Conservation (phyloP, 306 rosid genomes). For the Vigna reflexopilosa region DNA sequence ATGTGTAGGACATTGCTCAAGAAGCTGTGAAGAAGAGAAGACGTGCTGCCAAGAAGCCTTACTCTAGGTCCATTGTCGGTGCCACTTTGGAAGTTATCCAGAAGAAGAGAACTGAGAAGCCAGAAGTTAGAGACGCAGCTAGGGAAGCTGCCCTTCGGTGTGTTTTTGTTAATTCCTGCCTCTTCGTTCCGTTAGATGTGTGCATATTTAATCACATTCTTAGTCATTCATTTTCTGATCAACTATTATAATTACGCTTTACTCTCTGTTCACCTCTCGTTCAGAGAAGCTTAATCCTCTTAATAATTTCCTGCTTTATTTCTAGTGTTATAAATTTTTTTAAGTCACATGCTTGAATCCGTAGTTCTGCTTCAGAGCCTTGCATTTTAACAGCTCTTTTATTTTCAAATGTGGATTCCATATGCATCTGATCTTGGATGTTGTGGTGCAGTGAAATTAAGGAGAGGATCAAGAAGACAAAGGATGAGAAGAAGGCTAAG, state of each 20-base stretch:
- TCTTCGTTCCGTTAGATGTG: neutral
- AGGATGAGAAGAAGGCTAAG: conserved; percentile 92
- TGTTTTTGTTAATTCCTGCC: neutral
- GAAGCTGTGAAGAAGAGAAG: conserved; percentile 43
- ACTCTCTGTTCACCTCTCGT: neutral
- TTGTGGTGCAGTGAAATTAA: conserved; percentile 70
- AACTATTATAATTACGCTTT: neutral
- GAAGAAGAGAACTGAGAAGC: conserved; percentile 44
- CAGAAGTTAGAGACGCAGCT: conserved; percentile 45
- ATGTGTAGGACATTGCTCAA: conserved; percentile 69
- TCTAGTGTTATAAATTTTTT: neutral
- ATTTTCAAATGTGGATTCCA: neutral
- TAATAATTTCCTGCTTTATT: neutral
- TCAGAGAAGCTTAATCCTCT: no score
- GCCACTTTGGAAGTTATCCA: conserved; percentile 47
- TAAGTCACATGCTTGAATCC: no score
- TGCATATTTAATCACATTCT: neutral
- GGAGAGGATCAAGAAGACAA: conserved; percentile 86
- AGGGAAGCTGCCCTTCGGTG: conserved; percentile 49
- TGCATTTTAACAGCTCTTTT: neutral
- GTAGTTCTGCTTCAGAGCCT: neutral
- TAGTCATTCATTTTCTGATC: neutral
- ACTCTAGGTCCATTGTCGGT: conserved; percentile 48
- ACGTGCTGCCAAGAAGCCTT: conserved; percentile 42
- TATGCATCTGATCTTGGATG: neutral